Percentiles rank a stretch among this genome's conserved stretches.
These are phyloP conservation scores for Picocystis sp. DNA, from an alignment of 163 green algal genomes.

Conservation along the genomic window DNA sequence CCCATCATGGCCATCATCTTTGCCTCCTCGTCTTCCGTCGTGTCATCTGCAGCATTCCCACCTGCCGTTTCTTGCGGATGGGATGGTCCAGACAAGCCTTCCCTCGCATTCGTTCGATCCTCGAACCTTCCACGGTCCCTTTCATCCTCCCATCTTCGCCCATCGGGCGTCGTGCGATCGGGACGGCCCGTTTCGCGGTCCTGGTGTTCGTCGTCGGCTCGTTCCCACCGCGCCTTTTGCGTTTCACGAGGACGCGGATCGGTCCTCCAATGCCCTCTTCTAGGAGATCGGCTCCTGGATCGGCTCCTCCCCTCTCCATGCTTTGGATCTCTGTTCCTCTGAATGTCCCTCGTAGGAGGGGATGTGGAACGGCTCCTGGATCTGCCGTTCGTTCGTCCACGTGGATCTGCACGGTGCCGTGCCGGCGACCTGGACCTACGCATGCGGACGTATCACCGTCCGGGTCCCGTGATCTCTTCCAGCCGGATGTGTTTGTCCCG, in stretches of 20 bases:
- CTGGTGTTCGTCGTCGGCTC: too few relatives aligned
- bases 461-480: neutral
- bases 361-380: conserved; percentile 1
- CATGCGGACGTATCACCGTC: neutral
- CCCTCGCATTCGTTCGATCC: too few relatives aligned
- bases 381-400: neutral
- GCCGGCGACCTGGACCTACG: neutral
- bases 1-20: conserved; percentile 19
- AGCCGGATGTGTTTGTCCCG: too few relatives aligned
- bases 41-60: neutral
- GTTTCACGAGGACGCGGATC: too few relatives aligned
- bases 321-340: neutral
- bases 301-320: neutral
- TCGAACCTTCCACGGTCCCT: too few relatives aligned
- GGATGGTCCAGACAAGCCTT: too few relatives aligned
- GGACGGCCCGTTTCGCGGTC: too few relatives aligned
- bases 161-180: too few relatives aligned
- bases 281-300: neutral
- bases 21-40: conserved; percentile 7
- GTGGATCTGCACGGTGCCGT: neutral
- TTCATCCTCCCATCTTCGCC: too few relatives aligned
- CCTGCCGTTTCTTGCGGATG: too few relatives aligned
- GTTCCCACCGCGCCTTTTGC: too few relatives aligned
- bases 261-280: neutral
- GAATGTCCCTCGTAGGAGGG: neutral